Base-by-base conservation (phyloP, 345 rosid species). In the Salix dunnii region DNA sequence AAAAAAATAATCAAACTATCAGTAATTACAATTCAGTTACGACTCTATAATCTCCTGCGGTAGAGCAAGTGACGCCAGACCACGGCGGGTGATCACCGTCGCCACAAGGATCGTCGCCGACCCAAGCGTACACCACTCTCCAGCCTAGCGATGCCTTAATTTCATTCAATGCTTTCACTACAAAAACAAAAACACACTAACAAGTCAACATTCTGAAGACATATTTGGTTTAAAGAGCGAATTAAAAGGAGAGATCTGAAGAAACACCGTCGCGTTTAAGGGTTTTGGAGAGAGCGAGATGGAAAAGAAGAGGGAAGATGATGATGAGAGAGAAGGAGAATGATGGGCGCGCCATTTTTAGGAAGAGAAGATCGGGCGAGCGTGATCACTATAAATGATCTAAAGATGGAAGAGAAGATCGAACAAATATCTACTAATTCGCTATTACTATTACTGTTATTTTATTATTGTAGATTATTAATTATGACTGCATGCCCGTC, bases 41-140 rank as follows among this genome's bases (percentile, higher is more conserved):
- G 78, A 95, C 97, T 72, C 96, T 85, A 70, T 95, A 93, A 77
- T 93, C 99, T 71, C 97, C 98, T 77, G 82, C 89, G 51, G 92
- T 87, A 21, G 98, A 89, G 81, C 99, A 95, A 3, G 97, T 93
- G 77, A 95, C 97, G 70, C 99, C 98, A 67, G 96, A 91, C 99
- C 99, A 95, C 14, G 97, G 93, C 4, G 87, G 97, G 68, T 91
- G 90, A 58, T 87, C 91, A 16, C 93, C 92, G 75, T 91, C 98
- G 16, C 99, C 99, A 11, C 99, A 95, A 17, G 99, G 99, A 81
- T 95, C 99, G 18, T 95, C 99, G 65, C 99, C 99, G 7, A 95
- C 88, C 99, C 99, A 95, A 16, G 98, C 88, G 80, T 95, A 95
- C 25, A 93, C 97, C 48, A 95, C 98, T 80, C 97, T 89, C 99